Evolutionary conservation across 805 yeast species (phyloP).

Genomic region (Saturnispora serradocipensis): DNA sequence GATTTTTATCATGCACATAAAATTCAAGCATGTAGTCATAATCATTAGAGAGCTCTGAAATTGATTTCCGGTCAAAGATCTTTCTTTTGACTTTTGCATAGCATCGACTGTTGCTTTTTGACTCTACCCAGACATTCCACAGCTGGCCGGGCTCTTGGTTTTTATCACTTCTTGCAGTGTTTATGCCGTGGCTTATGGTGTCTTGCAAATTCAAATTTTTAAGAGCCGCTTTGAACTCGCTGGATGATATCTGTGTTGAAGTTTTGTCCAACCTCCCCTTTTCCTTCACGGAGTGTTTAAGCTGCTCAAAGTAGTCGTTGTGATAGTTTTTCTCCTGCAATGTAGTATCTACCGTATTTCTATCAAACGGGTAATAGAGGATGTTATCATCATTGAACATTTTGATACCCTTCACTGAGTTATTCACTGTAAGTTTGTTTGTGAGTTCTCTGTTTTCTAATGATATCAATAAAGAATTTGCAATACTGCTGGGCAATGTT

Average conservation of each 20-base stretch:
- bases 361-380: not conserved
- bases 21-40: conserved; percentile 5
- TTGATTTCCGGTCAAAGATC: not conserved
- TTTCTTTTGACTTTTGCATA: conserved; percentile 2
- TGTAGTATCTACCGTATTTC: not conserved
- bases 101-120: not conserved
- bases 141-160: not conserved
- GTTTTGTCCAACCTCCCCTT: not conserved
- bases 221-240: not conserved
- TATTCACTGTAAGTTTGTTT: not conserved
- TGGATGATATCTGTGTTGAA: not conserved
- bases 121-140: conserved; percentile 12
- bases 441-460: not conserved
- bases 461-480: not conserved
- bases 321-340: not conserved
- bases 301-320: not conserved
- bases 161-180: not conserved
- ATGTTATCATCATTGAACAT: conserved; percentile 4
- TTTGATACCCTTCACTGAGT: not conserved
- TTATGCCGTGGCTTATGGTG: not conserved
- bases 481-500: not conserved
- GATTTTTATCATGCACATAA: conserved; percentile 6
- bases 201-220: not conserved
- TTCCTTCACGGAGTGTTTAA: not conserved
- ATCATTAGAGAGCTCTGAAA: not conserved